Conservation (phyloP, 2,329 filamentous ascomycete species). For the Pseudogymnoascus sp. region DNA sequence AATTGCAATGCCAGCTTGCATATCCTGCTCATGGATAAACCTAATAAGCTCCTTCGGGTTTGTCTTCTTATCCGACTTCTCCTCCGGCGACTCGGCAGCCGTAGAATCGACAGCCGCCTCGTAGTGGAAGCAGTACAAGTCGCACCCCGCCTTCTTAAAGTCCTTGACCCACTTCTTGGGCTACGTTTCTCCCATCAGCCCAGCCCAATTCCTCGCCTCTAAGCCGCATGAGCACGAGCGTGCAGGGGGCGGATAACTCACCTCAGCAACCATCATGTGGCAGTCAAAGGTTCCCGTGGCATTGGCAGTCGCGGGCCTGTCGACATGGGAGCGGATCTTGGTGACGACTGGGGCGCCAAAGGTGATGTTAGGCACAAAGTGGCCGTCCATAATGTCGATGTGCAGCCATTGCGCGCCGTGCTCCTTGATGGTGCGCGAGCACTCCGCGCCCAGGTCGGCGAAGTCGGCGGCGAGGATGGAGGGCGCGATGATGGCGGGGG, state of each 20-base stretch:
- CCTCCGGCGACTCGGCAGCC: slow-evolving; percentile 71
- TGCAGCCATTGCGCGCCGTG: slow-evolving; percentile 54
- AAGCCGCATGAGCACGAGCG: background rate
- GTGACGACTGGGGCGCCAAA: slow-evolving; percentile 93
- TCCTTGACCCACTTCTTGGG: slow-evolving; percentile 98
- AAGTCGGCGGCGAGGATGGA: slow-evolving; percentile 99
- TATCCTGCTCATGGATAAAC: slow-evolving; percentile 81
- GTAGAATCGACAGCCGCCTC: slow-evolving; percentile 82
- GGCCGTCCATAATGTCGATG: slow-evolving; percentile 65
- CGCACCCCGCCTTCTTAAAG: slow-evolving; percentile 87
- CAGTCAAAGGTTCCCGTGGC: slow-evolving; percentile 95
- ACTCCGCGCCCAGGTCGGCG: slow-evolving; percentile 76
- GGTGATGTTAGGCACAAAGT: slow-evolving; percentile 98
- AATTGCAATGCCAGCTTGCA: slow-evolving; percentile 89
- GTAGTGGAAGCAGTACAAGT: slow-evolving; percentile 99
- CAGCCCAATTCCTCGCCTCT: background rate
- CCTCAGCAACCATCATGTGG: slow-evolving; percentile 99
- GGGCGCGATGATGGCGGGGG: slow-evolving; percentile 87
- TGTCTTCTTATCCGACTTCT: slow-evolving; percentile 60
- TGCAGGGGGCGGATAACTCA: slow-evolving; percentile 32
- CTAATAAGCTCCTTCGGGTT: slow-evolving; percentile 76
- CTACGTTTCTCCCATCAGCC: slow-evolving; percentile 36
- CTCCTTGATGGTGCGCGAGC: slow-evolving; percentile 73
- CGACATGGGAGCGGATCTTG: slow-evolving; percentile 82
- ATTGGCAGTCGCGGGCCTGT: slow-evolving; percentile 57